Conservation (phyloP, 371 early-diverging fungal genomes). For the Mortierella sp. region DNA sequence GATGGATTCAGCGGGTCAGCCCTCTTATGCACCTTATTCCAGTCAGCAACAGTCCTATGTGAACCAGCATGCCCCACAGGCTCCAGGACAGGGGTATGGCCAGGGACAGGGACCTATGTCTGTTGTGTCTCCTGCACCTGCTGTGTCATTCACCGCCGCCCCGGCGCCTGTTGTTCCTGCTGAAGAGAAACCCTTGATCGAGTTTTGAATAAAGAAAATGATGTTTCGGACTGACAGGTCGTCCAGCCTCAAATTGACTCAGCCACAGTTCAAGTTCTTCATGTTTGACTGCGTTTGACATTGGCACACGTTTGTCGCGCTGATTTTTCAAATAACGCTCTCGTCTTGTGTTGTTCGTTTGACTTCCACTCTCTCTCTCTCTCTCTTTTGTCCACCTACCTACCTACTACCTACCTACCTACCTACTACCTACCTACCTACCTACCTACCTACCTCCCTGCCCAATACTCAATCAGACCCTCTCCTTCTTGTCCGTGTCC, state of each 20-base stretch:
- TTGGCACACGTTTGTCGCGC: background rate
- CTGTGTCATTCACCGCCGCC: slow-evolving; percentile 7
- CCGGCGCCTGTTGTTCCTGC: slow-evolving; percentile 12
- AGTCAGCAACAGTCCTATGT: slow-evolving; percentile 11
- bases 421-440: background rate
- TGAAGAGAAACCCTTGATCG: slow-evolving; percentile 53
- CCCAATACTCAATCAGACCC: background rate
- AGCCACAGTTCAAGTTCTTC: slow-evolving; percentile 5
- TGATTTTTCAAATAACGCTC: too few relatives aligned
- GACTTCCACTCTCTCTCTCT: background rate
- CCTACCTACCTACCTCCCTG: too few relatives aligned
- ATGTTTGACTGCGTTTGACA: background rate
- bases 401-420: background rate
- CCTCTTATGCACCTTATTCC: slow-evolving; percentile 23
- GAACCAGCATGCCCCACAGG: background rate
- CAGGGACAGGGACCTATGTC: background rate
- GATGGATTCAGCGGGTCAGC: slow-evolving; percentile 10
- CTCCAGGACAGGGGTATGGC: background rate
- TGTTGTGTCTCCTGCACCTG: slow-evolving; percentile 16
- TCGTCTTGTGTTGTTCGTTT: background rate
- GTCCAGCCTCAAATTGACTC: background rate
- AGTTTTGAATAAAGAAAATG: slow-evolving; percentile 17
- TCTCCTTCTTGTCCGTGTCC: background rate
- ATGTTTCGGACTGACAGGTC: background rate
- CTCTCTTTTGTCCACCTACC: background rate